Evolutionary conservation across 495 filamentous ascomycete genomes (phyloP).

Genomic region (Talaromyces trachyspermus): DNA sequence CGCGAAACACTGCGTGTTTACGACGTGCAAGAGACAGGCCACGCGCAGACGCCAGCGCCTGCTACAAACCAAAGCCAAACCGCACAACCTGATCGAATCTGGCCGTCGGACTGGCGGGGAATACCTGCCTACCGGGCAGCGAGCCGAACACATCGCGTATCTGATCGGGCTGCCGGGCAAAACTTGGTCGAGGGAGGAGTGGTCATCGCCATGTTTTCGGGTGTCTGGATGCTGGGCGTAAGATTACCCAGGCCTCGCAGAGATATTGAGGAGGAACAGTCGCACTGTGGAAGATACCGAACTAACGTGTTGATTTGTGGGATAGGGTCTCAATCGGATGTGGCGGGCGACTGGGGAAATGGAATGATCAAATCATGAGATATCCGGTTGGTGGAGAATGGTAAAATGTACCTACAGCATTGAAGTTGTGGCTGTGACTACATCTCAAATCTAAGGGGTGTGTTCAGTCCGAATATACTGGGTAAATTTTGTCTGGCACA

Average conservation of each 20-base stretch:
- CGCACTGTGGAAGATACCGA: background rate
- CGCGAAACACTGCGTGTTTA: background rate
- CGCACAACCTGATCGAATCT: background rate
- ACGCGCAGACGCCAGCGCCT: background rate
- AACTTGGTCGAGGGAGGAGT: background rate
- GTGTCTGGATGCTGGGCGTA: background rate
- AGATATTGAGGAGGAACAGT: background rate
- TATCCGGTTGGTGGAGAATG: background rate
- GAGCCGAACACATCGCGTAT: background rate
- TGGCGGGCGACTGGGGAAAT: constrained; percentile 1
- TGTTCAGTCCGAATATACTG: too few relatives aligned
- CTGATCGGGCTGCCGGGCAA: background rate
- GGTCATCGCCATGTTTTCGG: background rate
- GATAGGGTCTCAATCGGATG: background rate
- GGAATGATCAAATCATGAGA: background rate
- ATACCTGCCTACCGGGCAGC: background rate
- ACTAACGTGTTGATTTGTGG: background rate
- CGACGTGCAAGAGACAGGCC: background rate
- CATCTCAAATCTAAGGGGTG: too few relatives aligned
- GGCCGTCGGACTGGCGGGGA: background rate
- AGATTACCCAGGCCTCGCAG: background rate
- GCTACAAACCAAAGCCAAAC: background rate
- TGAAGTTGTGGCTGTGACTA: too few relatives aligned
- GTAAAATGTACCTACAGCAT: too few relatives aligned
- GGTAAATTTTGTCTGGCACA: too few relatives aligned